phyloP scores from a whole-genome alignment of 108 stramenopile species.

The Chaetoceros tenuissimus region DNA sequence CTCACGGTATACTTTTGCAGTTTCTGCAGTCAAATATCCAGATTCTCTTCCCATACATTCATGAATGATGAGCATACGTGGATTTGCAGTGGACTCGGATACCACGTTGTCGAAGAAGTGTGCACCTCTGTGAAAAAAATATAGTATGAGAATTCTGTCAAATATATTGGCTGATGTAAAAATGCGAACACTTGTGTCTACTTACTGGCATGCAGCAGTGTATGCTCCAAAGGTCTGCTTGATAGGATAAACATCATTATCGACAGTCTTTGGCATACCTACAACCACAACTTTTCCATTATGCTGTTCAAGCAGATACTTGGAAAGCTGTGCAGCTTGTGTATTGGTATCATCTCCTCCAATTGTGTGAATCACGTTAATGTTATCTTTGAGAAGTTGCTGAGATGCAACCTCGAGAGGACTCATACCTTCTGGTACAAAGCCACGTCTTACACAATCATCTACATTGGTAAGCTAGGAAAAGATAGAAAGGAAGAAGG shows the following conservation, averaged over 20 bases:
- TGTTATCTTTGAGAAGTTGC: slow-evolving; percentile 62
- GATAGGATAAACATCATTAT: slow-evolving; percentile 88
- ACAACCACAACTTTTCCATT: slow-evolving; percentile 77
- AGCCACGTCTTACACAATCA: slow-evolving; percentile 79
- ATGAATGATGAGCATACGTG: slow-evolving; percentile 90
- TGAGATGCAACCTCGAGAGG: slow-evolving; percentile 83
- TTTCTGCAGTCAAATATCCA: slow-evolving; percentile 79
- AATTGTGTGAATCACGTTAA: slow-evolving; percentile 86
- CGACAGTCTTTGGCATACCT: slow-evolving; percentile 85
- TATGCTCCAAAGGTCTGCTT: slow-evolving; percentile 85
- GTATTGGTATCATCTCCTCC: slow-evolving; percentile 93
- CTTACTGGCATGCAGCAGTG: slow-evolving; percentile 70
- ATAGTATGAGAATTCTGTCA: not conserved
- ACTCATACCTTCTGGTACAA: slow-evolving; percentile 60
- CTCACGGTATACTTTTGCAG: slow-evolving; percentile 70
- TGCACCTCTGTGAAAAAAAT: slow-evolving; percentile 26
- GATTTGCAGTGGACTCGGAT: slow-evolving; percentile 71
- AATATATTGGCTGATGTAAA: not conserved
- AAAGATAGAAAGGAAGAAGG: not conserved
- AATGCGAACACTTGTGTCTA: not conserved
- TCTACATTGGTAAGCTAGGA: slow-evolving; percentile 75
- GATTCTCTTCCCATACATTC: slow-evolving; percentile 90
- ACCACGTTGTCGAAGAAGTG: slow-evolving; percentile 82
- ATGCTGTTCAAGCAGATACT: slow-evolving; percentile 73
- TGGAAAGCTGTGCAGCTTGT: slow-evolving; percentile 80